A percentile compares a stretch with the other conserved stretches of the same genome.
phyloP scores from a whole-genome alignment of 1,139 yeast genomes.

The Yamadazyma membranifaciens region DNA sequence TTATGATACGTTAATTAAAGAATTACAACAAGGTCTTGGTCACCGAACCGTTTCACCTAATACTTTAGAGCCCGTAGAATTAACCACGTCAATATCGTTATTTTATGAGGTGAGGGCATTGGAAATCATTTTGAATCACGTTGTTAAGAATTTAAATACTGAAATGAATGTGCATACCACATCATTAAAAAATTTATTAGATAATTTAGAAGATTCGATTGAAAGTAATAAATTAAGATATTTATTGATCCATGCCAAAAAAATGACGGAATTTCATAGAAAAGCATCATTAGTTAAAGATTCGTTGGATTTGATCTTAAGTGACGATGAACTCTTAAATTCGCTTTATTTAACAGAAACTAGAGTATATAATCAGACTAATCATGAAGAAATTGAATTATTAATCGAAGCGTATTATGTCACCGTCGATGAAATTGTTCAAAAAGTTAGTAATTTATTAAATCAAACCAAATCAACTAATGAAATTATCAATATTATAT shows the following conservation, averaged over 20 bases:
- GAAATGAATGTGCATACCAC: constrained; percentile 46
- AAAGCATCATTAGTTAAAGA: constrained; percentile 41
- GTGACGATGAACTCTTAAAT: constrained; percentile 42
- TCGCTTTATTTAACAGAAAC: constrained; percentile 37
- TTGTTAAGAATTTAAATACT: constrained; percentile 35
- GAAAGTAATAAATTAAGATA: constrained; percentile 41
- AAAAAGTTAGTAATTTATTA: constrained; percentile 39
- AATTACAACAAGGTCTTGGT: constrained; percentile 28
- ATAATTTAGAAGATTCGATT: constrained; percentile 39
- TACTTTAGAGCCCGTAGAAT: constrained; percentile 15
- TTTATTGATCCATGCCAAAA: constrained; percentile 42
- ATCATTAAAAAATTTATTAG: constrained; percentile 35
- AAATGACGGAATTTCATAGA: constrained; percentile 44
- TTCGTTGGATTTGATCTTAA: constrained; percentile 38
- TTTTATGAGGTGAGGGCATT: constrained; percentile 47
- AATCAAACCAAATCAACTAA: constrained; percentile 47
- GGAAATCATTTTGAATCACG: constrained; percentile 42
- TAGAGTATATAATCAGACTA: constrained; percentile 24
- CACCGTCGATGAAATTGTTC: constrained; percentile 46
- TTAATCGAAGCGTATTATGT: constrained; percentile 44
- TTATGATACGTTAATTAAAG: constrained; percentile 34
- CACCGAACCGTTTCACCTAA: not conserved
- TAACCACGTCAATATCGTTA: constrained; percentile 19
- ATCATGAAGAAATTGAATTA: constrained; percentile 45
- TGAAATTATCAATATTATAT: constrained; percentile 44